phyloP scores from a whole-genome alignment of 345 rosid species.

The Aquilaria malaccensis region DNA sequence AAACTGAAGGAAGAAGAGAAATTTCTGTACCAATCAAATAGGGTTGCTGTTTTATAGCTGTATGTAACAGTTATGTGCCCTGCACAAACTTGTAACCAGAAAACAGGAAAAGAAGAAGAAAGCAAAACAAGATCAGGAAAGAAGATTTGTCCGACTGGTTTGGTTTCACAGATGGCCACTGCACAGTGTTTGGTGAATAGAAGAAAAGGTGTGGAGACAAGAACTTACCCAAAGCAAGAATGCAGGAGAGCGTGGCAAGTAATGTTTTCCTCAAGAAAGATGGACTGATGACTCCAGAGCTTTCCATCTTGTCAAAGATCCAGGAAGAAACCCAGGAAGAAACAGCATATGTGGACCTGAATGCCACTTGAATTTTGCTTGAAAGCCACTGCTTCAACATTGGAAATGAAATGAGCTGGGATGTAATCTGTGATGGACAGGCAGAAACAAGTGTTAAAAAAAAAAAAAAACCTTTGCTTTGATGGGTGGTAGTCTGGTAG shows the following conservation, averaged over 20 bases:
- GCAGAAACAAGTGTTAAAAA: background rate
- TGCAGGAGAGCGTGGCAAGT: constrained; percentile 41
- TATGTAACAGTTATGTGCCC: too few relatives aligned
- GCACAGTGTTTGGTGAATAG: too few relatives aligned
- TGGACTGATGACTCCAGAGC: constrained; percentile 6
- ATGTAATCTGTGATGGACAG: too few relatives aligned
- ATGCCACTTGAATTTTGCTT: constrained; percentile 15
- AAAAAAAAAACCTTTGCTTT: background rate
- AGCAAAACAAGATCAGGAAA: too few relatives aligned
- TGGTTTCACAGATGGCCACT: too few relatives aligned
- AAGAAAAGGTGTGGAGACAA: background rate
- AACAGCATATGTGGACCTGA: constrained; percentile 16
- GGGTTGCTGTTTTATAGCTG: too few relatives aligned
- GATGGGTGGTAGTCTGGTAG: constrained; percentile 1
- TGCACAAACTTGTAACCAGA: too few relatives aligned
- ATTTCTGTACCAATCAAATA: too few relatives aligned
- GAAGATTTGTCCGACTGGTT: too few relatives aligned
- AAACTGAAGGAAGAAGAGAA: too few relatives aligned
- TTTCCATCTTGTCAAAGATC: constrained; percentile 9
- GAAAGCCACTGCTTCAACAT: constrained; percentile 17
- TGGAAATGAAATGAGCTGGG: background rate
- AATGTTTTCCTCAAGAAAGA: constrained; percentile 22
- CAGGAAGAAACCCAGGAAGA: constrained; percentile 17
- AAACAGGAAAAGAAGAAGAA: too few relatives aligned
- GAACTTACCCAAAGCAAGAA: constrained; percentile 45